Evolutionary conservation across 768 basidiomycete species (phyloP).

Genomic region (Terana coerulea): DNA sequence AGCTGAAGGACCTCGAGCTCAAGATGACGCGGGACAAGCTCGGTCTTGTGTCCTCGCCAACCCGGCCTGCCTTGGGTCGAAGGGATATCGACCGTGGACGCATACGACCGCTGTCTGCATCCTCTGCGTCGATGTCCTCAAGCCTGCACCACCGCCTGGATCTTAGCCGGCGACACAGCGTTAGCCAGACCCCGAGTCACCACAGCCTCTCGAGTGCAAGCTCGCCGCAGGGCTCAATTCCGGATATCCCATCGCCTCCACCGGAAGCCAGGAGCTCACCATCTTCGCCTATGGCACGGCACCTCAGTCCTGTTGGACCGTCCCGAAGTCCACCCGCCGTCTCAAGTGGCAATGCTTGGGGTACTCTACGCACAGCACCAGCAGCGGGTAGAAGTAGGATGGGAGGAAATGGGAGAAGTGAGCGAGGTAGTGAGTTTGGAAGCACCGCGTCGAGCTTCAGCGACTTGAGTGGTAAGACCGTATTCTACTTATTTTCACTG

Average conservation of each 20-base stretch:
- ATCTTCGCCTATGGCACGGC: slow-evolving; percentile 14
- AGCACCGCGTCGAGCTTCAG: slow-evolving; percentile 83
- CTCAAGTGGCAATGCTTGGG: slow-evolving; percentile 51
- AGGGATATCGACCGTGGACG: slow-evolving; percentile 9
- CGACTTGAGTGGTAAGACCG: slow-evolving; percentile 73
- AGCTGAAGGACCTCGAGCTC: slow-evolving; percentile 62
- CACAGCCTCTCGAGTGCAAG: slow-evolving; percentile 72
- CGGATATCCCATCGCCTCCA: slow-evolving; percentile 75
- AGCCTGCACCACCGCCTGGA: slow-evolving; percentile 9
- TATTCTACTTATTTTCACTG: neutral
- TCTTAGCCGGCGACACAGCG: slow-evolving; percentile 31
- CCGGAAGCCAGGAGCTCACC: slow-evolving; percentile 45
- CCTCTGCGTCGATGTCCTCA: slow-evolving; percentile 13
- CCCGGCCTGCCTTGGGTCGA: slow-evolving; percentile 12
- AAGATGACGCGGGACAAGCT: slow-evolving; percentile 74
- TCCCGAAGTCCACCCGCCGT: slow-evolving; percentile 60
- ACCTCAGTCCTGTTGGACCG: slow-evolving; percentile 45
- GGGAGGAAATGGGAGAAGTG: slow-evolving; percentile 33
- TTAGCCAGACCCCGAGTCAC: slow-evolving; percentile 52
- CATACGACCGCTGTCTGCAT: slow-evolving; percentile 15
- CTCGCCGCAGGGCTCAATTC: slow-evolving; percentile 76
- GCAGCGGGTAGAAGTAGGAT: slow-evolving; percentile 11
- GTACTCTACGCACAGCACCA: slow-evolving; percentile 32
- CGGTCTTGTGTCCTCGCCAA: slow-evolving; percentile 53
- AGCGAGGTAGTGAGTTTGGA: slow-evolving; percentile 44